Base-by-base conservation (phyloP, 2,329 filamentous ascomycete genomes). In the Dactylellina haptotyla region DNA sequence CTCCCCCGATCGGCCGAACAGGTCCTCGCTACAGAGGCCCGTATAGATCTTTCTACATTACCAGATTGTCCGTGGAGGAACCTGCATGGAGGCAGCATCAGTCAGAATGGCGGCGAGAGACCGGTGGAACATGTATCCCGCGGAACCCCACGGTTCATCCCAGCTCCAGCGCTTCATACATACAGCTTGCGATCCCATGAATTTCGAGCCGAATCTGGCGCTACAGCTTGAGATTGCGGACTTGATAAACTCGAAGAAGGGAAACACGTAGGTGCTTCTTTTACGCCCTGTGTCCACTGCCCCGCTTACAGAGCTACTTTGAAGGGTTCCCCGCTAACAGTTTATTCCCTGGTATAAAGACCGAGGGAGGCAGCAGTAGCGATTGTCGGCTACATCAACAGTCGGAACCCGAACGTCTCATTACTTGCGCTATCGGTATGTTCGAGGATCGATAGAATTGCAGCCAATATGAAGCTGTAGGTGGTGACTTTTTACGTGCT, bases 151-250 rank as follows among this genome's bases (percentile, higher is more conserved):
- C 64, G 88, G 90, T 32, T 73, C 69, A 76, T 94, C 93, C 67
- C 92, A 93, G 80, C 87, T 99, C 74, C 93, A 96, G 84, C 90
- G 95, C 82, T 97, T 93, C 82, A 96, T 99, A 58, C 63, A 75
- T 23, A 75, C 63, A 39, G 70, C 95, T 76, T 98, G 95, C 84
- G 96, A 95, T 79, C 92, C 95, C 57, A 91, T 96, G 81, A 97
- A 98, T 84, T 97, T 93, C 84, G 95, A 99, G 84, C 94, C 95
- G 75, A 98, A 99, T 80, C 89, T 99, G 63, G 95, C 93, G 69
- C 85, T 99, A 76, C 96, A 95, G 80, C 91, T 99, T 80, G 95
- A 99, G 85, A 96, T 99, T 79, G 86, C 93, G 79, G 95, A 99
- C 83, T 84, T 98, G 79, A 91, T 99, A 84, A 99, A 99, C 83